Evolutionary conservation across 257 asterid genomes (phyloP), one percentile per base, ranked within the genome.

Genomic region (Gentiana dahurica): DNA sequence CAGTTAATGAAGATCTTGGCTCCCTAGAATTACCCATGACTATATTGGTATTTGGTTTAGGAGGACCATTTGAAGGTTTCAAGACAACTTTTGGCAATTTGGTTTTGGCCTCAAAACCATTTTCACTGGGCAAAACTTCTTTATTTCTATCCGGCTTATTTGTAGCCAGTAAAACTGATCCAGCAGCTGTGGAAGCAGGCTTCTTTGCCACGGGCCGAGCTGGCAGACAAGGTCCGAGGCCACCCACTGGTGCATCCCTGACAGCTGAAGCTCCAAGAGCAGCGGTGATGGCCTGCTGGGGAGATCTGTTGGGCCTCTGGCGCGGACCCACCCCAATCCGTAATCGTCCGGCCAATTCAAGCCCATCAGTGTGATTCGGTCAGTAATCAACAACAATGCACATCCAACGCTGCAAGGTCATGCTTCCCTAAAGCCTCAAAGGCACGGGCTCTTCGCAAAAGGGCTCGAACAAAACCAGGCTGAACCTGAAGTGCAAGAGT

Each of bases 181-280:
- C n/a, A n/a, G n/a, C n/a, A 15, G 55, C 55, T 4, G 77, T 48
- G 34, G 77, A 35, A 3, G 65, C 65, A 1, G 82, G 69, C 76
- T 88, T 92, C 84, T 83, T 88, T 9, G 94, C 68, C 3, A 60
- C 80, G 4, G 94, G 83, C 55, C 97, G 73, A 50, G 97, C 90
- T 1, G 98, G 95, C 75, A 92, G 71, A 66, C 98, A 85, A 11
- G 98, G 95, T 0, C 97, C 95, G 41, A 85, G 83, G 34, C 98
- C 98, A 11, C 78, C 87, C 68, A 88, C 73, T 4, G 98, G 95
- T 32, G 95, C 95, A 59, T 95, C 95, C 36, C 95, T 88, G 33
- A 89, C 88, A 97, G n/a, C 98, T 62, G 98, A 92, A 46, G 98
- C 98, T 45, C 98, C 98, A 49, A 92, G 89, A 7, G 98, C 98